These are phyloP conservation scores for Tylopilus sp. DNA, from an alignment of 1,284 basidiomycete species.

Conservation along the genomic window DNA sequence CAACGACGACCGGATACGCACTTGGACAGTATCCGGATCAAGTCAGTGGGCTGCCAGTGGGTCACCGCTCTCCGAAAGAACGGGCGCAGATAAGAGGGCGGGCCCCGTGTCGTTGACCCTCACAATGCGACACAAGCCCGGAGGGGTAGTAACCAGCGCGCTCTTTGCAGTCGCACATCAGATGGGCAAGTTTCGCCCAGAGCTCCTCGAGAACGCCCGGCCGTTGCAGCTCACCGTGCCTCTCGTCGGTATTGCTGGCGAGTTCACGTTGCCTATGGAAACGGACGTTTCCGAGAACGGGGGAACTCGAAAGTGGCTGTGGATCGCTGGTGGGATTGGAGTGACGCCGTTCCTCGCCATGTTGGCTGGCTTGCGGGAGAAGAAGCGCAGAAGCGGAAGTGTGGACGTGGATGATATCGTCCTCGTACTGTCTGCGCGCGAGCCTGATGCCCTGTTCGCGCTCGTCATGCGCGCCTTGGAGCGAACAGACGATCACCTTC, in stretches of 20 bases:
- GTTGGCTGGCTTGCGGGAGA: conserved; percentile 14
- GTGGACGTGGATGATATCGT: conserved; percentile 13
- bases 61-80: not conserved
- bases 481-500: not conserved
- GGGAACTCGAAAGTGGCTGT: conserved; percentile 15
- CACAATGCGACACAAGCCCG: conserved; percentile 38
- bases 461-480: conserved; percentile 17
- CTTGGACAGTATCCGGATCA: conserved; percentile 55
- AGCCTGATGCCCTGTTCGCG: conserved; percentile 23
- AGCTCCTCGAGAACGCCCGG: conserved; percentile 38
- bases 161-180: conserved; percentile 48
- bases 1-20: conserved; percentile 63
- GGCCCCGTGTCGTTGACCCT: conserved; percentile 12
- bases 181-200: conserved; percentile 37
- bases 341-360: conserved; percentile 33
- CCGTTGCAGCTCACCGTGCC: conserved; percentile 30
- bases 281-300: not conserved
- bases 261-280: conserved; percentile 31
- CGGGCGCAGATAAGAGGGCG: not conserved
- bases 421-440: conserved; percentile 26
- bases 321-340: conserved; percentile 29
- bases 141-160: conserved; percentile 49
- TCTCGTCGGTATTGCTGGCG: conserved; percentile 39
- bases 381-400: not conserved
- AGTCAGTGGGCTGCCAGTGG: conserved; percentile 19